A percentile compares a stretch with the other conserved stretches of the same genome.
These are phyloP conservation scores for Backusella circina DNA, from an alignment of 192 early-diverging fungal species.

Conservation along the genomic window DNA sequence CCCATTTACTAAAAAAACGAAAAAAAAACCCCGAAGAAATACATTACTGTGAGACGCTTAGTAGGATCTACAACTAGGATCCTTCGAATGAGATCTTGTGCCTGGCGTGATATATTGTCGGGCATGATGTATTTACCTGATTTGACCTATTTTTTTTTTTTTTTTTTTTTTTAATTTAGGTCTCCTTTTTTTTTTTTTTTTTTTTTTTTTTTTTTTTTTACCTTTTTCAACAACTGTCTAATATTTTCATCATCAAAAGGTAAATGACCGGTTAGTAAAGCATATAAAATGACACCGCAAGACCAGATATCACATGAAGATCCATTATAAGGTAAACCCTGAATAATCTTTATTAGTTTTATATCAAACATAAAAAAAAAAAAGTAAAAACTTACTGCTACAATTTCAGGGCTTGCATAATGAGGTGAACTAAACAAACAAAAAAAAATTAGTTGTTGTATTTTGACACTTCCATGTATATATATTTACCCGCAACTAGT, in stretches of 20 bases:
- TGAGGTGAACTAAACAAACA: constrained; percentile 55
- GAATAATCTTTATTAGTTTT: background rate
- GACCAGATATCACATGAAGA: constrained; percentile 70
- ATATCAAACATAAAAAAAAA: background rate
- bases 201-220: constrained; percentile 11
- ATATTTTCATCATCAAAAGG: constrained; percentile 81
- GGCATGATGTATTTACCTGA: constrained; percentile 49
- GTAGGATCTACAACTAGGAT: constrained; percentile 45
- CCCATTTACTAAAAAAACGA: background rate
- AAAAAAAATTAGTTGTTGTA: background rate
- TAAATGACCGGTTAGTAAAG: constrained; percentile 65
- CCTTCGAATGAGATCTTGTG: constrained; percentile 43
- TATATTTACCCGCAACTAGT: constrained; percentile 63
- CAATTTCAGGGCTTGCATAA: constrained; percentile 75
- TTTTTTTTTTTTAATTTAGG: background rate
- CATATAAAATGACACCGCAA: constrained; percentile 71
- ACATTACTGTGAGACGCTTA: constrained; percentile 42
- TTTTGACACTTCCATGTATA: background rate
- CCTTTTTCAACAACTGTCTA: constrained; percentile 57
- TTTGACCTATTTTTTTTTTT: constrained; percentile 32
- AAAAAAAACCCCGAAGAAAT: background rate
- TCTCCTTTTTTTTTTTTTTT: background rate
- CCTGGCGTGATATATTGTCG: constrained; percentile 40
- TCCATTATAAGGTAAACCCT: constrained; percentile 65
- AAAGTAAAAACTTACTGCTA: constrained; percentile 40